A percentile compares a stretch with the other conserved stretches of the same genome.
Evolutionary conservation across 306 rosid species (phyloP).

Genomic region (Coriaria nepalensis): DNA sequence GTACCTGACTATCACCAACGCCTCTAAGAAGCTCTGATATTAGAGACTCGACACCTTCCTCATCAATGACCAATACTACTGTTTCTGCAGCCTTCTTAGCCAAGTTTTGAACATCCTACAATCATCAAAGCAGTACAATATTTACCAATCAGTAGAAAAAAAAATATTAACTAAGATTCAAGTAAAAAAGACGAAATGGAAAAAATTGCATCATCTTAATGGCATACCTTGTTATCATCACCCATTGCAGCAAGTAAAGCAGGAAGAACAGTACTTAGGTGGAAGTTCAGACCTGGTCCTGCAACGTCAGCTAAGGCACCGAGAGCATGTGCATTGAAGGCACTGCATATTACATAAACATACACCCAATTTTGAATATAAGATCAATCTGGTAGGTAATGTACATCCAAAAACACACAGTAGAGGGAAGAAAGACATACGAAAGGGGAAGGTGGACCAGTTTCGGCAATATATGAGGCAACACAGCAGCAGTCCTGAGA

Average conservation of each 20-base stretch:
- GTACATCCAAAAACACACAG: conserved; percentile 5
- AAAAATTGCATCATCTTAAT: not conserved
- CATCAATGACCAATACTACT: conserved; percentile 71
- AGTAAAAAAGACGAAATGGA: not conserved
- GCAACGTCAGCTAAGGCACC: conserved; percentile 98
- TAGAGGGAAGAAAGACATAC: conserved; percentile 35
- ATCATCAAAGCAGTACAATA: conserved; percentile 14
- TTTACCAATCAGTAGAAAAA: not conserved
- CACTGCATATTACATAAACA: conserved; percentile 29
- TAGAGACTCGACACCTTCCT: conserved; percentile 81
- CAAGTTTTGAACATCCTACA: conserved; percentile 68
- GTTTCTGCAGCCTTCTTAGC: conserved; percentile 93
- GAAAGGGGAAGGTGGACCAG: conserved; percentile 80
- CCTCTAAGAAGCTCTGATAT: conserved; percentile 74
- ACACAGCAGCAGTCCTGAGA: conserved; percentile 82
- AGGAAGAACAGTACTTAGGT: conserved; percentile 83
- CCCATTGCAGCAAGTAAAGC: conserved; percentile 79
- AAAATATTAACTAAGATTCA: not conserved
- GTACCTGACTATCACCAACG: conserved; percentile 71
- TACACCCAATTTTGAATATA: not conserved
- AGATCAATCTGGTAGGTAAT: conserved; percentile 2
- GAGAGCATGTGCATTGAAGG: conserved; percentile 92
- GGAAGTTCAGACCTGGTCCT: conserved; percentile 74
- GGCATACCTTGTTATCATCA: conserved; percentile 49
- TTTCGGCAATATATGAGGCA: conserved; percentile 94